Evolutionary conservation across 2,329 filamentous ascomycete species (phyloP), one percentile per base, ranked within the genome.

Genomic region (Exophiala sp.): DNA sequence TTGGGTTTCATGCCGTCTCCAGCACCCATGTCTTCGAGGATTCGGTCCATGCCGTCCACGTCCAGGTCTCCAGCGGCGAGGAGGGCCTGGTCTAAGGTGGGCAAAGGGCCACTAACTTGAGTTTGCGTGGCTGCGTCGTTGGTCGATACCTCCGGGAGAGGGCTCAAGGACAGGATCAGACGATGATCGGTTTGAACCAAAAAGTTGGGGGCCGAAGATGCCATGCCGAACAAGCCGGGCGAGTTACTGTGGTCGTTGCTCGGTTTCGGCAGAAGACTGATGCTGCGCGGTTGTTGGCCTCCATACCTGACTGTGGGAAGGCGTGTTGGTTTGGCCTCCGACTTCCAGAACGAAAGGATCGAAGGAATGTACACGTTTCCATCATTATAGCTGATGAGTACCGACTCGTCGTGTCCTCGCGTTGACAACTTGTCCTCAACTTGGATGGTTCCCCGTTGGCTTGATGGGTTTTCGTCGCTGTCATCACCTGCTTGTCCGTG

Each of bases 31-130:
- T 66, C 66, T 22, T 65, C 70, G 30, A 75, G 58, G 2, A 74
- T 60, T 16, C 71, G 66, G 48, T 71, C 70, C 70, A 75, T 73
- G 40, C 70, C 72, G 35, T 72, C 66, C 13, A 75, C 64, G 50
- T 73, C 71, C 13, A 75, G 64, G 46, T 72, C 68, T 37, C 71
- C 71, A 39, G 63, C 63, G 38, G 59, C 66, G 10, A 74, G 64
- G 58, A 68, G 67, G 23, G 66, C 53, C 53, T 73, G 70, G 41
- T 74, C 71, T 29, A 24, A 40, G 14, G 48, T 47, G 34, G 18
- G 29, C 24, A 19, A 41, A 27, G 29, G 19, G 35, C 22, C n/a
- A 30, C 40, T 35, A 23, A 39, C 27, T 7, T 10, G 14, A 3
- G 42, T 46, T 14, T 52, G 48, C 10, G 29, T 39, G 10, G 52